Base-by-base conservation (phyloP, 768 basidiomycete genomes). In the Russula foetens region DNA sequence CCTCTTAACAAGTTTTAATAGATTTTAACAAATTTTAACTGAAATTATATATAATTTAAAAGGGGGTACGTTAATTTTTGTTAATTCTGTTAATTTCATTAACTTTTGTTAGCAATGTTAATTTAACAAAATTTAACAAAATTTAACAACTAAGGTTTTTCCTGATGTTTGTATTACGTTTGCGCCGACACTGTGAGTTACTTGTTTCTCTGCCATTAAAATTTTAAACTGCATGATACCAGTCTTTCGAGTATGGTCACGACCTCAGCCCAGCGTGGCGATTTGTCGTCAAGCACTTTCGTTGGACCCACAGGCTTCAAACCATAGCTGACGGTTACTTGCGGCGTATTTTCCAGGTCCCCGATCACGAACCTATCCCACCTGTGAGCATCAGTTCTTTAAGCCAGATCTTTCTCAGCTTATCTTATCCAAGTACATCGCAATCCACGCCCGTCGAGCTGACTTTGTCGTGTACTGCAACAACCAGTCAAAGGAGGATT, bases 111-210 rank as follows among this genome's bases (percentile, higher is more conserved):
- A n/a, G n/a, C n/a, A n/a, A n/a, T n/a, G n/a, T n/a, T n/a, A n/a
- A n/a, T n/a, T n/a, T n/a, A n/a, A n/a, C n/a, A n/a, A n/a, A n/a
- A n/a, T n/a, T n/a, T n/a, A n/a, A n/a, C n/a, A n/a, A n/a, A n/a
- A n/a, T n/a, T n/a, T n/a, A n/a, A n/a, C n/a, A n/a, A n/a, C n/a
- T n/a, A n/a, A n/a, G n/a, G n/a, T n/a, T n/a, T n/a, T n/a, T n/a
- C n/a, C n/a, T n/a, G n/a, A n/a, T 76, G 74, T 49, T 64, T 76
- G 29, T 77, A 76, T 62, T 77, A 73, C 59, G 68, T 71, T n/a
- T 71, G 73, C 54, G 74, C 71, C 9, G 56, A 62, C 23, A 64
- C 67, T 53, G 71, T 73, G 46, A 41, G 72, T 50, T 24, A 44
- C 62, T 17, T 6, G 0, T 9, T 9, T 31, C 23, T 39, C 45